Conservation (phyloP, 441 rosid species). For the Macaranga tanarius region DNA sequence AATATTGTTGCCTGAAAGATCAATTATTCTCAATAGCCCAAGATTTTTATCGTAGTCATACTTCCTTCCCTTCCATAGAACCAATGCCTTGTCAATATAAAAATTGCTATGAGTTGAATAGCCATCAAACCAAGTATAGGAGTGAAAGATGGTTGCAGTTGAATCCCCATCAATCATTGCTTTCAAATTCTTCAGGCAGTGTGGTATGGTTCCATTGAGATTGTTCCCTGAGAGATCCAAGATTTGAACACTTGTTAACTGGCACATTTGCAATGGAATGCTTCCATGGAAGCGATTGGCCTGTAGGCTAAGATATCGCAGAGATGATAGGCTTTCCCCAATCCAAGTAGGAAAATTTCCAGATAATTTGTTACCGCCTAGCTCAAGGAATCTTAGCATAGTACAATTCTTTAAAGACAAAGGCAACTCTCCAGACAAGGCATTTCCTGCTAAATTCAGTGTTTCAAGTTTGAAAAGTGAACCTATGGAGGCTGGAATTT, state of each 20-base stretch:
- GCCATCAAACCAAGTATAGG: no score
- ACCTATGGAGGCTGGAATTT: slow-evolving; percentile 6
- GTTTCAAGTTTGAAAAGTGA: slow-evolving; percentile 2
- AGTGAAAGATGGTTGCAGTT: neutral
- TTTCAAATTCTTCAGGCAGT: neutral
- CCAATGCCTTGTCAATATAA: neutral
- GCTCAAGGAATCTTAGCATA: neutral
- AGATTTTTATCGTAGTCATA: neutral
- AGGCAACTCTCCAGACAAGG: neutral
- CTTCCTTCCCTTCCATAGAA: slow-evolving; percentile 4
- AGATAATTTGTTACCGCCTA: neutral
- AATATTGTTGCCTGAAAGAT: neutral
- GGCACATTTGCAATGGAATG: neutral
- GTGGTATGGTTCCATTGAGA: slow-evolving; percentile 1
- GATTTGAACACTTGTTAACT: neutral
- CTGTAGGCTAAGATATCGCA: neutral
- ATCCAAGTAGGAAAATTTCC: slow-evolving; percentile 12
- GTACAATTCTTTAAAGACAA: slow-evolving; percentile 11
- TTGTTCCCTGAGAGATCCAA: slow-evolving; percentile 1
- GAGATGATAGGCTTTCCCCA: slow-evolving; percentile 2
- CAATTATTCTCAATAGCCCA: neutral
- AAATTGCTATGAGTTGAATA: no score
- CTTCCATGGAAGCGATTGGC: slow-evolving; percentile 5
- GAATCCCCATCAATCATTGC: slow-evolving; percentile 2
- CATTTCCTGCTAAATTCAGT: neutral